Conservation (phyloP, 805 yeast species). For the Scheffersomyces stipitis region DNA sequence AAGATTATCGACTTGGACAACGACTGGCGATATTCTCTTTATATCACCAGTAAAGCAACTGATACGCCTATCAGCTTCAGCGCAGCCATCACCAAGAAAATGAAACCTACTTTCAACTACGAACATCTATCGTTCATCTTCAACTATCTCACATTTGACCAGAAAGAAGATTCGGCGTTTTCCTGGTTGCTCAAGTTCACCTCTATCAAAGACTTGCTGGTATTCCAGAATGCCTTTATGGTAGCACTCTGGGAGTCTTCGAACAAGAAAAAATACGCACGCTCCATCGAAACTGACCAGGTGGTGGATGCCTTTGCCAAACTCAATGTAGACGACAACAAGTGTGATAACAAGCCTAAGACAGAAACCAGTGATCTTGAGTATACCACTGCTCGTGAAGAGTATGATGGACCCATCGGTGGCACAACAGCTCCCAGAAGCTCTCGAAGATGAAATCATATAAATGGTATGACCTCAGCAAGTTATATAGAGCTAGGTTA, state of each 20-base stretch:
- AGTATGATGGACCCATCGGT: no score
- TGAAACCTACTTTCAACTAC: conserved; percentile 68
- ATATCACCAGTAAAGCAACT: conserved; percentile 26
- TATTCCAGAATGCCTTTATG: conserved; percentile 55
- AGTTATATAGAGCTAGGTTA: no score
- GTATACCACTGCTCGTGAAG: no score
- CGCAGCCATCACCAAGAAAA: conserved; percentile 32
- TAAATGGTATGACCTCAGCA: no score
- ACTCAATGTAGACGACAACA: conserved; percentile 28
- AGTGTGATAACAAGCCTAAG: no score
- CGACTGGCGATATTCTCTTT: conserved; percentile 55
- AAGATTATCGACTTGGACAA: conserved; percentile 45
- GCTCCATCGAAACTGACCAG: conserved; percentile 39
- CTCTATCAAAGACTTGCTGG: conserved; percentile 35
- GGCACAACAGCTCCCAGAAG: no score
- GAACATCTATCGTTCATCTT: conserved; percentile 61
- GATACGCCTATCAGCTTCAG: conserved; percentile 7
- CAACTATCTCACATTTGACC: conserved; percentile 41
- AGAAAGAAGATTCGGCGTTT: conserved; percentile 34
- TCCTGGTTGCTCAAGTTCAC: conserved; percentile 67
- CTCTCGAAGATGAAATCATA: no score
- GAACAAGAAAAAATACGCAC: conserved; percentile 52
- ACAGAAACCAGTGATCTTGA: no score
- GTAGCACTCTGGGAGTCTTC: conserved; percentile 60
- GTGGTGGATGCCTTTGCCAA: conserved; percentile 51